A percentile compares a stretch with the other conserved stretches of the same genome.
These are phyloP conservation scores for Lathyrus sativus DNA, from an alignment of 306 rosid species.

Conservation along the genomic window DNA sequence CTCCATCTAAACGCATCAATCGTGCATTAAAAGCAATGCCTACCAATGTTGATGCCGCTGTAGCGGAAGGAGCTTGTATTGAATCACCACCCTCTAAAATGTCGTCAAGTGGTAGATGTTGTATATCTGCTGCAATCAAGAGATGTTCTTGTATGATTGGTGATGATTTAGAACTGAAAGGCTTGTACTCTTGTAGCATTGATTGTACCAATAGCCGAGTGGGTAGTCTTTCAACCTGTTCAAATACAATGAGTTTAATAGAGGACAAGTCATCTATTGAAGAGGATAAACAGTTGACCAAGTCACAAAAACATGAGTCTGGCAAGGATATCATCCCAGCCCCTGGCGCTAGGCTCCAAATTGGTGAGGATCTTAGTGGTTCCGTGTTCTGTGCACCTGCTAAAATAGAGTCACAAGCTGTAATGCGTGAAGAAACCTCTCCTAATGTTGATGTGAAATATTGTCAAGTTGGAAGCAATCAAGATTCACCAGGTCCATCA, in stretches of 20 bases:
- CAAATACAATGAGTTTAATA: constrained; percentile 42
- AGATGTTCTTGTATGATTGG: constrained; percentile 42
- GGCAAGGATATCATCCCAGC: constrained; percentile 40
- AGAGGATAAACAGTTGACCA: constrained; percentile 45
- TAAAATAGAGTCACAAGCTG: constrained; percentile 42
- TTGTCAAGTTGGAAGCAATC: constrained; percentile 42
- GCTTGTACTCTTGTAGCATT: constrained; percentile 40
- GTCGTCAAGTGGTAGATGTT: constrained; percentile 43
- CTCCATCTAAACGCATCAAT: constrained; percentile 93
- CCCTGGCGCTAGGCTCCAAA: constrained; percentile 43
- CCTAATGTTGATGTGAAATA: constrained; percentile 45
- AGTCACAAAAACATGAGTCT: constrained; percentile 38
- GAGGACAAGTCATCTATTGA: constrained; percentile 49
- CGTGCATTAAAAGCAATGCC: constrained; percentile 99
- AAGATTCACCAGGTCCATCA: constrained; percentile 46
- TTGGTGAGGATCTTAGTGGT: constrained; percentile 43
- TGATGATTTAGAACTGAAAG: constrained; percentile 41
- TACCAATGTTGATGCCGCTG: constrained; percentile 84
- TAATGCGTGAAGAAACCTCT: constrained; percentile 38
- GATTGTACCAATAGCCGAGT: constrained; percentile 42
- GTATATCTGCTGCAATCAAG: constrained; percentile 39
- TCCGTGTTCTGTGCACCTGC: constrained; percentile 42
- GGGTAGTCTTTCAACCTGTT: constrained; percentile 44
- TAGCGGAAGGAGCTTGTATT: constrained; percentile 58
- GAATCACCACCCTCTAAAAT: constrained; percentile 44